Evolutionary conservation across 176 grass and related monocot species (phyloP), one percentile per base, ranked within the genome.

Genomic region (Tuctoria greenei): DNA sequence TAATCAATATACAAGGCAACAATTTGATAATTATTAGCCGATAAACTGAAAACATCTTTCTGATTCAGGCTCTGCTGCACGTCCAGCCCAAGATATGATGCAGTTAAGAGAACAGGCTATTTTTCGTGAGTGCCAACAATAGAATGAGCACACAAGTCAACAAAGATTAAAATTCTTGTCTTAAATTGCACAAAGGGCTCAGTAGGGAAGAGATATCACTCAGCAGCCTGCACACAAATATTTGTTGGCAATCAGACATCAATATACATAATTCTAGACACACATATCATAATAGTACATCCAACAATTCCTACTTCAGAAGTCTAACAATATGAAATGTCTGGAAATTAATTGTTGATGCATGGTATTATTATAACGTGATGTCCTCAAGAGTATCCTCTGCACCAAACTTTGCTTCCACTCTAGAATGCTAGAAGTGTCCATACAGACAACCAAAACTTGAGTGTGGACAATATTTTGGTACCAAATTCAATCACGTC

Each of bases 141-240:
- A 73, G 28, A 23, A 74, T 56, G 25, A 4, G 0, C 4, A 63
- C 25, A 13, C 31, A 69, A 69, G 63, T 18, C 38, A 69, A 64
- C 6, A 43, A 56, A 44, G 8, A 58, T 34, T 69, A 13, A 16
- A 16, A 75, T 42, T 46, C 26, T 83, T 44, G 57, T 69, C 86
- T 69, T 47, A 39, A 63, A 56, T 59, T 28, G 46, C 66, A 52
- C 28, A 37, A 10, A 61, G 0, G 3, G 15, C 40, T 74, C 15
- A 39, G 52, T 25, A 63, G 36, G 52, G 56, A 27, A n/a, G 54
- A 26, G 79, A 69, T 69, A 68, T 88, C 64, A 88, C 55, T 88
- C 86, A 49, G 70, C 71, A 58, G 81, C 76, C 86, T 88, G 76
- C 64, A 70, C 56, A 59, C 28, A 39, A 80, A 56, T 64, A 83